phyloP scores from a whole-genome alignment of 2,329 filamentous ascomycete genomes.

The Claviceps spartinae region DNA sequence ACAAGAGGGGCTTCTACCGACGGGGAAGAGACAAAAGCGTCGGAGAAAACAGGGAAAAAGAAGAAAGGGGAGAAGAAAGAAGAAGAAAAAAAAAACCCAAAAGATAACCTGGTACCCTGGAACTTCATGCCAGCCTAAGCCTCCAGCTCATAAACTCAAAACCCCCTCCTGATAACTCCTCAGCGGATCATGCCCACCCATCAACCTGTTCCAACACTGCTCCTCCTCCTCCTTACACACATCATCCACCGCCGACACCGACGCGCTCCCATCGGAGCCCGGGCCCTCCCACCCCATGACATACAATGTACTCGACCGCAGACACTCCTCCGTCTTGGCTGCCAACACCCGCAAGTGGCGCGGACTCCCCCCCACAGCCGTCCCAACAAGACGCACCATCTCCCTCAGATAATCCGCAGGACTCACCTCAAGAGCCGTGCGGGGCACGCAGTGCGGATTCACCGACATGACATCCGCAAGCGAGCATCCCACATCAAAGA shows the following conservation, averaged over 20 bases:
- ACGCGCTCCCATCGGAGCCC: background rate
- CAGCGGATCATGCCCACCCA: no score
- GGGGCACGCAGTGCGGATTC: conserved; percentile 1
- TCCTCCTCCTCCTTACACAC: background rate
- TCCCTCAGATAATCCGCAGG: conserved; percentile 1
- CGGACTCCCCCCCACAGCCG: background rate
- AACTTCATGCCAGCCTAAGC: no score
- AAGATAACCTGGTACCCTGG: no score
- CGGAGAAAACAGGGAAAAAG: no score
- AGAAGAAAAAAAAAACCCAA: no score
- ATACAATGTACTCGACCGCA: background rate
- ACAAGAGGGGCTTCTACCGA: no score
- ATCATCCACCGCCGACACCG: background rate
- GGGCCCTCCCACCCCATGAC: background rate
- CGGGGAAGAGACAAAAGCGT: no score
- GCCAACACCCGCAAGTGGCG: conserved; percentile 1
- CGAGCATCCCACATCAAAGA: conserved; percentile 21
- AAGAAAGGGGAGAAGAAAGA: no score
- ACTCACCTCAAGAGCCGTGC: background rate
- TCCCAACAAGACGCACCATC: conserved; percentile 1
- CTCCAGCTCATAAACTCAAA: no score
- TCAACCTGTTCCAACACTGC: background rate
- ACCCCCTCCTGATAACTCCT: no score
- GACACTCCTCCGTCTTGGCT: conserved; percentile 1
- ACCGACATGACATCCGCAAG: conserved; percentile 12